Percentiles rank a stretch among this genome's conserved stretches.
These are phyloP conservation scores for Picea mariana DNA, from an alignment of 83 land plant species.

Conservation along the genomic window DNA sequence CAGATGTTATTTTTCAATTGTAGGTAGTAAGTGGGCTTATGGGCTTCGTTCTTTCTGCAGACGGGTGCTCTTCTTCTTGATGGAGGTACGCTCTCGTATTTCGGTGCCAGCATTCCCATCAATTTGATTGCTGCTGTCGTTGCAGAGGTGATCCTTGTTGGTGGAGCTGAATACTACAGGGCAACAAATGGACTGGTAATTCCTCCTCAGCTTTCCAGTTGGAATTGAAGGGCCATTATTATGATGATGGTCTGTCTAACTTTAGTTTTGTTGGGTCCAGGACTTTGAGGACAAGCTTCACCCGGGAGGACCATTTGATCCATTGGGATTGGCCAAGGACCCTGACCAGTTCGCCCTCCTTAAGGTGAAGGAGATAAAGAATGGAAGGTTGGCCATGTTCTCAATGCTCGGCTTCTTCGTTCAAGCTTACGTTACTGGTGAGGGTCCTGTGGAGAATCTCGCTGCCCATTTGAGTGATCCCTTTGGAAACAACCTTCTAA, in stretches of 20 bases:
- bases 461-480: slow-evolving; percentile 73
- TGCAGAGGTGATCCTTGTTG: slow-evolving; percentile 90
- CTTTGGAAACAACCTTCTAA: slow-evolving; percentile 57
- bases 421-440: slow-evolving; percentile 75
- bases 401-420: slow-evolving; percentile 84
- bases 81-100: slow-evolving; percentile 41
- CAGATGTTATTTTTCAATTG: background rate
- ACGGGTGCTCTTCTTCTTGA: slow-evolving; percentile 18
- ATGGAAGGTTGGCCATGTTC: slow-evolving; percentile 82
- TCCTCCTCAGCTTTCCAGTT: background rate
- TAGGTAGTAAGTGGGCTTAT: background rate
- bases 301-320: slow-evolving; percentile 70
- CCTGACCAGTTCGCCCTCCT: slow-evolving; percentile 75
- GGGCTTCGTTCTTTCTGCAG: background rate
- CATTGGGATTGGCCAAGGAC: slow-evolving; percentile 78
- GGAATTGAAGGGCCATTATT: too few relatives aligned
- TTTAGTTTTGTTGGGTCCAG: background rate
- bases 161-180: slow-evolving; percentile 98
- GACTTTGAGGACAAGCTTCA: slow-evolving; percentile 8
- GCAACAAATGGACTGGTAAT: slow-evolving; percentile 78
- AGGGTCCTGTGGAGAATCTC: slow-evolving; percentile 77
- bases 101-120: slow-evolving; percentile 96
- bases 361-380: slow-evolving; percentile 83
- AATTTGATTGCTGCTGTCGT: slow-evolving; percentile 84
- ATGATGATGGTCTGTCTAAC: too few relatives aligned